phyloP scores from a whole-genome alignment of 169 alveolate genomes.

The Blepharisma undulans region DNA sequence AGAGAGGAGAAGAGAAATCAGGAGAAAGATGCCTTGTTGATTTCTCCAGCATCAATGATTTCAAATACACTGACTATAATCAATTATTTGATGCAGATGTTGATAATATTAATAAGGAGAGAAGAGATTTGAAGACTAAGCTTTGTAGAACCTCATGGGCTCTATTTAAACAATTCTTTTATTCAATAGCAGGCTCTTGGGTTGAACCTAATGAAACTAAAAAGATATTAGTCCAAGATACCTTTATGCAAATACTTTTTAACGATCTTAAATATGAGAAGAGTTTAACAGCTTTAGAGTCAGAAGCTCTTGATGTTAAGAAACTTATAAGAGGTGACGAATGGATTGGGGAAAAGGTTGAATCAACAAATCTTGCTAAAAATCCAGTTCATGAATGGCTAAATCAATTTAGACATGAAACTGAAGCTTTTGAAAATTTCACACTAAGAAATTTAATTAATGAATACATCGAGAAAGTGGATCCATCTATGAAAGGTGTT shows the following conservation, averaged over 20 bases:
- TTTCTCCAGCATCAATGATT: not conserved
- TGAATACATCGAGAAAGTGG: not conserved
- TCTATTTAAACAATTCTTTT: not conserved
- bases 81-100: not conserved
- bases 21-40: not conserved
- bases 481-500: constrained; percentile 25
- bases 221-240: constrained; percentile 12
- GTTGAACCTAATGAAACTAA: not conserved
- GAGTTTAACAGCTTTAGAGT: not conserved
- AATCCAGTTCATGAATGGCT: constrained; percentile 26
- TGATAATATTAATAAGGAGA: not conserved
- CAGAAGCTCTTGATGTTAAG: not conserved
- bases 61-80: not conserved
- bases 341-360: constrained; percentile 6
- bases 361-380: not conserved
- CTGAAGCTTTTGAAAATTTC: not conserved
- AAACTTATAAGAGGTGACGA: not conserved
- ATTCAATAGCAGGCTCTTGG: not conserved
- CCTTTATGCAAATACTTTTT: not conserved
- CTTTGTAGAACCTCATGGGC: not conserved
- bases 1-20: not conserved
- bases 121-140: not conserved
- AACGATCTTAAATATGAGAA: not conserved
- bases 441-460: not conserved
- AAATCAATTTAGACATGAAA: not conserved